Percentiles rank a stretch among this genome's conserved stretches.
These are phyloP conservation scores for Phymatotrichopsis omnivora DNA, from an alignment of 2,329 filamentous ascomycete genomes.

Conservation along the genomic window DNA sequence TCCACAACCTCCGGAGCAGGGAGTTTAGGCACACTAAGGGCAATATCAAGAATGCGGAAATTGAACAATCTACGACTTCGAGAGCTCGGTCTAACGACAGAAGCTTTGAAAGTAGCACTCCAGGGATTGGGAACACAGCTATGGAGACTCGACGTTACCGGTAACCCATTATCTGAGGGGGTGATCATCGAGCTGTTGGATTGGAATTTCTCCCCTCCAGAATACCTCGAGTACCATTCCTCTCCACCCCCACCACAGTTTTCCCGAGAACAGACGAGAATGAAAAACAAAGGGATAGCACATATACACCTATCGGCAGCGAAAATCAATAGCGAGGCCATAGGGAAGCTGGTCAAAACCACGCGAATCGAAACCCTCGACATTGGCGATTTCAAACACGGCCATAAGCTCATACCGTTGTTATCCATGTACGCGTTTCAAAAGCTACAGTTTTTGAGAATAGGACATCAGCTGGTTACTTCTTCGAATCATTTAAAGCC, in stretches of 20 bases:
- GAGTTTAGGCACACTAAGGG: conserved; percentile 11
- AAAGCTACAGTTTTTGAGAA: conserved; percentile 25
- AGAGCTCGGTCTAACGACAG: conserved; percentile 22
- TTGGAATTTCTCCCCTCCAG: conserved; percentile 29
- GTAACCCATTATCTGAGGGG: conserved; percentile 22
- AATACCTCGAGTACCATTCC: conserved; percentile 14
- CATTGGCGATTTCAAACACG: conserved; percentile 8
- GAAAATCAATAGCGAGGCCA: conserved; percentile 7
- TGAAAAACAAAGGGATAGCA: conserved; percentile 17
- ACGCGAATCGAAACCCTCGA: conserved; percentile 25
- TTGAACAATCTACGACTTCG: conserved; percentile 22
- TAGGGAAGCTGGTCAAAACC: conserved; percentile 23
- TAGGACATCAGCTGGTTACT: conserved; percentile 13
- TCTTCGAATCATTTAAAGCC: conserved; percentile 6
- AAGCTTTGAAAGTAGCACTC: conserved; percentile 2
- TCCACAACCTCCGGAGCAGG: conserved; percentile 20
- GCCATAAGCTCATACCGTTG: conserved; percentile 3
- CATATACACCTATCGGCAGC: conserved; percentile 26
- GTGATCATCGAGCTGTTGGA: conserved; percentile 10
- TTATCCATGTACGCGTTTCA: conserved; percentile 24
- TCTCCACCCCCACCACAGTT: neutral
- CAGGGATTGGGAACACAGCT: conserved; percentile 21
- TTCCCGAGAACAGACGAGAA: neutral
- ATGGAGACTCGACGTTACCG: conserved; percentile 25
- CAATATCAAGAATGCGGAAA: conserved; percentile 10